Base-by-base conservation (phyloP, 177 flowering plant genomes). In the Vitis hybrid region DNA sequence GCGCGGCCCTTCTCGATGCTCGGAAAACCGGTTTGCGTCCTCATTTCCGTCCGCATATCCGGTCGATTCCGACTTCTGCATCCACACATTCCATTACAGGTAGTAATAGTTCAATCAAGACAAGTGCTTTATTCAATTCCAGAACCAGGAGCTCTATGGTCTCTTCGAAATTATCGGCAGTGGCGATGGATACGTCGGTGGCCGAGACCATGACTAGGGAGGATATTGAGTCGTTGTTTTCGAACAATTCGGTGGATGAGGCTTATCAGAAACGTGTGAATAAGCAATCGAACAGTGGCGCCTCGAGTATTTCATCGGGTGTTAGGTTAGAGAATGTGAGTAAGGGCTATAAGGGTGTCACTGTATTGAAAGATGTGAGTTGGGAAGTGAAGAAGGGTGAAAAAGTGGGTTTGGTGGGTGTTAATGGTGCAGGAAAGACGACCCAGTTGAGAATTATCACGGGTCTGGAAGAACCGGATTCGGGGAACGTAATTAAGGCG, bases 311-410 rank as follows among this genome's bases (percentile, higher is more conserved):
- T 59, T 93, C 98, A 0, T 91, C 97, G 0, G 99, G 99, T 11
- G 86, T 93, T 20, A 89, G 88, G 89, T 80, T 96, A 61, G 98
- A 96, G 71, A 92, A 92, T 66, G 81, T 96, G 5, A 92, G 84
- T 64, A 93, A 96, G 76, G 82, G 83, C 64, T 96, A 84, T 68
- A 90, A 92, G 77, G 98, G 98, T 1, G 89, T 83, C 63, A 91
- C 98, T 21, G 88, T 96, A 56, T 73, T 96, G 83, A 91, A 85
- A 63, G 81, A 93, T 68, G 92, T 96, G 65, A 89, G 72, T 24
- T 96, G 99, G 99, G 99, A 96, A 66, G 99, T 96, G 77, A 96
- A 96, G 68, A 93, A 87, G 51, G 95, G 98, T 13, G 97, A 96
- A 71, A 96, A 96, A 63, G 98, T 96, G 3, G 99, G 99, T 2